Percentiles rank a stretch among this genome's conserved stretches.
Evolutionary conservation across 2,329 filamentous ascomycete species (phyloP).

Genomic region (Huntiella savannae): DNA sequence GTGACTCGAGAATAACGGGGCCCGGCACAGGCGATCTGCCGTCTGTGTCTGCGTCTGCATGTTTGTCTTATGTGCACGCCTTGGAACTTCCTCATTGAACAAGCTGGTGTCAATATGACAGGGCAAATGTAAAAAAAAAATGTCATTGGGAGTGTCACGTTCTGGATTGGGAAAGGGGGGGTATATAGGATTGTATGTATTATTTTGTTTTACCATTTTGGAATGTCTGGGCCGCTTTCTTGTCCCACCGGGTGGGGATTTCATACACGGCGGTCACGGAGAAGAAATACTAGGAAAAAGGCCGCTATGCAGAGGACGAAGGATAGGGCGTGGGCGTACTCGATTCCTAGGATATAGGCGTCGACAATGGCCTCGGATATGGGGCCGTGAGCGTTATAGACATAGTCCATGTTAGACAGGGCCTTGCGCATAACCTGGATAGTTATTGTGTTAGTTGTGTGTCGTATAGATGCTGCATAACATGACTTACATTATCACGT

Average conservation of each 20-base stretch:
- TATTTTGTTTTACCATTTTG: neutral
- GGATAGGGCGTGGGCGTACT: conserved; percentile 19
- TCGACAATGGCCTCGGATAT: conserved; percentile 17
- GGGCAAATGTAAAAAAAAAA: too few species aligned
- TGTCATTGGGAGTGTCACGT: too few species aligned
- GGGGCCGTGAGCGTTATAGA: conserved; percentile 14
- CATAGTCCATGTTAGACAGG: conserved; percentile 18
- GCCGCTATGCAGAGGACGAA: conserved; percentile 16
- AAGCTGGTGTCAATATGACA: too few species aligned
- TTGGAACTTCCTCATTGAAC: too few species aligned
- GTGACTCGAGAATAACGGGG: too few species aligned
- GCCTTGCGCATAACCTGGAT: conserved; percentile 18
- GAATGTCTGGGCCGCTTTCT: neutral
- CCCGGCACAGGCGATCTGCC: too few species aligned
- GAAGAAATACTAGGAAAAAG: conserved; percentile 15
- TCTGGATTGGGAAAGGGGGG: too few species aligned
- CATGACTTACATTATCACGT: conserved; percentile 10
- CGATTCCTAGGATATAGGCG: conserved; percentile 20
- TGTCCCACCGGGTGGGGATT: neutral
- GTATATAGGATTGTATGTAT: neutral
- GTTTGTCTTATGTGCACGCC: too few species aligned
- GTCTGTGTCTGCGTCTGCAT: too few species aligned
- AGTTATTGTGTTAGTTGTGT: neutral
- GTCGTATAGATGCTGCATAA: too few species aligned
- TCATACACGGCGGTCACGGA: conserved; percentile 16